Evolutionary conservation across 768 basidiomycete species (phyloP), one percentile per base, ranked within the genome.

Genomic region (Psilocybe cubensis): DNA sequence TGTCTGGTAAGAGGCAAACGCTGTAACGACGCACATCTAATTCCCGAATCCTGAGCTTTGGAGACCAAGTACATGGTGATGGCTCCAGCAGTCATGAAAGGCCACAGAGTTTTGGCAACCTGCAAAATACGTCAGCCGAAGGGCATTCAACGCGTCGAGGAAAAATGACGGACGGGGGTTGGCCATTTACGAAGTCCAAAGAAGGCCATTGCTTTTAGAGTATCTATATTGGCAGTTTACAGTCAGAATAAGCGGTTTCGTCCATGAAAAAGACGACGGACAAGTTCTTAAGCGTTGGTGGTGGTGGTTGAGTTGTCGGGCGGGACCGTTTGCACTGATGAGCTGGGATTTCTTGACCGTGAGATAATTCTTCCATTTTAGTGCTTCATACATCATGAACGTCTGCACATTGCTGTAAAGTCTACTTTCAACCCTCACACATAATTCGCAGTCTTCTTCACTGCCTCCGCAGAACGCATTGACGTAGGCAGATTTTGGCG

Each of bases 101-200:
- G 91, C 83, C 90, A 92, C 74, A 92, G 68, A 31, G 92, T 89
- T 77, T 79, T 85, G 57, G 80, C 60, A 65, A 94, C 74, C 91
- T 94, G 66, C 42, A 52, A 25, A 41, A 46, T 49, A 20, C 9
- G 51, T 44, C 20, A 58, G 24, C 33, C n/a, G 20, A 35, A 27
- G 33, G 48, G 27, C 33, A 17, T 45, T 43, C 10, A 24, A 40
- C 21, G 21, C 23, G 29, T 27, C 33, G 21, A 57, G 54, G 45
- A 60, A 58, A 65, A 53, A 67, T 62, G 58, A 83, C 86, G 73
- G 76, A 80, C 89, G 56, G 89, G 89, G 64, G 87, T 88, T 58
- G 88, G 82, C 87, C 87, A 92, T 77, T 89, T 89, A 75, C 89
- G 88, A 63, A 89, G 77, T 77, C 88, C 89, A 66, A 92, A 76